phyloP scores from a whole-genome alignment of 768 basidiomycete species.

The Scleroderma citrinum region DNA sequence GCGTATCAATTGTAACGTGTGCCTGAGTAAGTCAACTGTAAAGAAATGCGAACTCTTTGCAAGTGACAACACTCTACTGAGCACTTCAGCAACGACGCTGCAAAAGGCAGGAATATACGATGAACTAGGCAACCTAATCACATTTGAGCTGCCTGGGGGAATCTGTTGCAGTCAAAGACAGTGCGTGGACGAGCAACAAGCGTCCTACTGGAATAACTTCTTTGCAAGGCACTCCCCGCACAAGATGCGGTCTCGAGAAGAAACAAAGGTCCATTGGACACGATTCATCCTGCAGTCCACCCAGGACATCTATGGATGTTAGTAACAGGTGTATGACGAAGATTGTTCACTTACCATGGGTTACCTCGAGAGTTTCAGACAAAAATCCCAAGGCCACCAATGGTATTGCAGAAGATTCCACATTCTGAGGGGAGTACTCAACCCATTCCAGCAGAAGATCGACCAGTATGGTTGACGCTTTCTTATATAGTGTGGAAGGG shows the following conservation, averaged over 20 bases:
- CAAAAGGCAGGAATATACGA: conserved; percentile 43
- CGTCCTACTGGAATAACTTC: conserved; percentile 29
- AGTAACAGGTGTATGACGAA: conserved; percentile 1
- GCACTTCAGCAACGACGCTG: conserved; percentile 39
- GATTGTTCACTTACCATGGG: conserved; percentile 1
- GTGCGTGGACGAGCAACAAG: not conserved
- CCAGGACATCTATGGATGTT: conserved; percentile 30
- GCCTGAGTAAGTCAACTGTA: conserved; percentile 42
- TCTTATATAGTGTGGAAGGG: conserved; percentile 45
- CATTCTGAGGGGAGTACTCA: conserved; percentile 13
- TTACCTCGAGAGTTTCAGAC: conserved; percentile 15
- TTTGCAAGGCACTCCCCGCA: conserved; percentile 25
- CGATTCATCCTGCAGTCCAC: conserved; percentile 25
- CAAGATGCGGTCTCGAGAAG: conserved; percentile 35
- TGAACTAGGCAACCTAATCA: conserved; percentile 33
- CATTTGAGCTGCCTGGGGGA: conserved; percentile 27
- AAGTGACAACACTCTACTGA: conserved; percentile 37
- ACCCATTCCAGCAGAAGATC: conserved; percentile 37
- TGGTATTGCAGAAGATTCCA: conserved; percentile 8
- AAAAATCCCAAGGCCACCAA: conserved; percentile 20
- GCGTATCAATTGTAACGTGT: conserved; percentile 34
- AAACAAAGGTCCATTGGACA: conserved; percentile 35
- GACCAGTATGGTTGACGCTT: conserved; percentile 38
- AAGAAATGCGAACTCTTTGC: conserved; percentile 44
- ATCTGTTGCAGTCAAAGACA: conserved; percentile 24